Evolutionary conservation across 202 grass and related monocot species (phyloP).

Genomic region (Bolboschoenoplectus hybrid): DNA sequence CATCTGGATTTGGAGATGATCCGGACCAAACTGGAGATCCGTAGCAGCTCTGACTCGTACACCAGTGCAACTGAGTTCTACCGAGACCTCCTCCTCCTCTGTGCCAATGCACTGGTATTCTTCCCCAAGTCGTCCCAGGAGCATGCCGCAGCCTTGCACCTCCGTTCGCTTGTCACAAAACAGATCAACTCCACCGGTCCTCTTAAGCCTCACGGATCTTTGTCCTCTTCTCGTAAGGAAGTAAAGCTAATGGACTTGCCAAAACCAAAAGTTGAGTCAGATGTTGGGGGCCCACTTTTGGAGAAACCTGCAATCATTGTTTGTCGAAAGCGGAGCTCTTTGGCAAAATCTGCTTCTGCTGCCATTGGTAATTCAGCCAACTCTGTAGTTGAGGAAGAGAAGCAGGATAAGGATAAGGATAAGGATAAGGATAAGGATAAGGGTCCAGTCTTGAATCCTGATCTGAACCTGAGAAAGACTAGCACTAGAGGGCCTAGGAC

Average conservation of each 20-base stretch:
- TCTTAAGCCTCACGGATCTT: conserved; percentile 1
- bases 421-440: conserved; percentile 17
- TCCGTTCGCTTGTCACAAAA: conserved; percentile 50
- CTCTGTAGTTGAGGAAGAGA: conserved; percentile 42
- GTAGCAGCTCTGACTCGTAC: conserved; percentile 36
- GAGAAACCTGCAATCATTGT: conserved; percentile 72
- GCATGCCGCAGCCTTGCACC: conserved; percentile 50
- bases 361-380: conserved; percentile 43
- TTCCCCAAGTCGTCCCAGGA: conserved; percentile 60
- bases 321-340: conserved; percentile 71
- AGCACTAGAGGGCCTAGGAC: conserved; percentile 46
- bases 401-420: conserved; percentile 36
- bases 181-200: conserved; percentile 41
- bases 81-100: conserved; percentile 78
- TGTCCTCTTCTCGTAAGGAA: conserved; percentile 6
- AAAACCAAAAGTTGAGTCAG: conserved; percentile 60
- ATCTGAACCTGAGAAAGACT: conserved; percentile 34
- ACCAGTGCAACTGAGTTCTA: conserved; percentile 61
- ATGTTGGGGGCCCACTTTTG: conserved; percentile 48
- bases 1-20: conserved; percentile 81
- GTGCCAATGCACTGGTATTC: conserved; percentile 73
- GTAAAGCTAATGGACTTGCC: conserved; percentile 25
- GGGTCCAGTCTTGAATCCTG: conserved; percentile 29
- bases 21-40: conserved; percentile 47
- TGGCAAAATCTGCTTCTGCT: conserved; percentile 42